phyloP scores from a whole-genome alignment of 2,329 filamentous ascomycete genomes.

The Aspergillus transmontanensis region DNA sequence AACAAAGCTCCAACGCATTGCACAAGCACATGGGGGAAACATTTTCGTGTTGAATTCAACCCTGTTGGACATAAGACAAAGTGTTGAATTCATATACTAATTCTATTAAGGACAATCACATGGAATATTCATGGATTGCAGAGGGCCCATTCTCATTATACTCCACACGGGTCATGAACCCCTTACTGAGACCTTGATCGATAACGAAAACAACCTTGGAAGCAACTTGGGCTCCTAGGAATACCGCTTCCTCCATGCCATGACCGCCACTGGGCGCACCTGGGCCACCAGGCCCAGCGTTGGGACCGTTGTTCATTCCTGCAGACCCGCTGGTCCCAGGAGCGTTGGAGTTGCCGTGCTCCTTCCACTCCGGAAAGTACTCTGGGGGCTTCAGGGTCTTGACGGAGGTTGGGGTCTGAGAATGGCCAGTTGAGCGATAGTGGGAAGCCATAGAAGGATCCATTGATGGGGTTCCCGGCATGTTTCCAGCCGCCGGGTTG shows the following conservation, averaged over 20 bases:
- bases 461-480: conserved; percentile 39
- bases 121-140: conserved; percentile 61
- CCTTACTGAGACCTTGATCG: conserved; percentile 67
- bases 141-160: conserved; percentile 69
- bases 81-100: conserved; percentile 2
- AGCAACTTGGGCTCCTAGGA: conserved; percentile 84
- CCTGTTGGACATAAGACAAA: conserved; percentile 7
- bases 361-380: conserved; percentile 91
- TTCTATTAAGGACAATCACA: conserved; percentile 31
- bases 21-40: background rate
- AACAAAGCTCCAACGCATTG: conserved; percentile 2
- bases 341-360: conserved; percentile 53
- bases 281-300: conserved; percentile 38
- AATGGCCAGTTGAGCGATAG: conserved; percentile 63
- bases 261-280: conserved; percentile 29
- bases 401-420: conserved; percentile 81
- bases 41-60: conserved; percentile 13
- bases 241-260: conserved; percentile 77
- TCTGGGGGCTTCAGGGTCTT: conserved; percentile 76
- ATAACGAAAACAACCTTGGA: conserved; percentile 73
- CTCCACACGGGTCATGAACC: conserved; percentile 68
- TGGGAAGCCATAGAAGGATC: conserved; percentile 42
- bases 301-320: conserved; percentile 16
- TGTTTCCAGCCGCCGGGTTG: conserved; percentile 39
- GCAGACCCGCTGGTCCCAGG: conserved; percentile 31